Evolutionary conservation across 2,329 filamentous ascomycete species (phyloP), one percentile per base, ranked within the genome.

Genomic region (Colletotrichum lini): DNA sequence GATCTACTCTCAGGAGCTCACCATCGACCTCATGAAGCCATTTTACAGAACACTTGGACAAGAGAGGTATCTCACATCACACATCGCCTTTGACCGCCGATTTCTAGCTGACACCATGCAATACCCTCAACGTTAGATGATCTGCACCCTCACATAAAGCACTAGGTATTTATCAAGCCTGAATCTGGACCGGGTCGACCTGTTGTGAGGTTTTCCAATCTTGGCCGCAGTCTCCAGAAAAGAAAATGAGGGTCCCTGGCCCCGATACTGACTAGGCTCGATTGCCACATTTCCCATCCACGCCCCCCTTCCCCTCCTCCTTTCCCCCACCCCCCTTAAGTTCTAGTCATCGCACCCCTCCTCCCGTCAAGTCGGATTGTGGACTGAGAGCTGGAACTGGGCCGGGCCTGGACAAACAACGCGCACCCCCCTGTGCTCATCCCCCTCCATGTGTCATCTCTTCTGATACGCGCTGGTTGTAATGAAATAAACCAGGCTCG

Each of bases 391-490:
- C 57, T 47, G 26, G 18, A 44, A 61, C 58, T 61, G 45, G 26
- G 44, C 44, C 44, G 23, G 44, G 44, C 44, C 26, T 60, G 44
- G n/a, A 61, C 45, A 50, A 61, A 30, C 35, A 52, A 62, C 21
- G 30, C 35, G 42, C 56, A 60, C 47, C 47, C 53, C 69, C 64
- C 23, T 47, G 69, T 54, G 65, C 65, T 63, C 64, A 72, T 68
- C 69, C 58, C 54, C 56, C 52, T 62, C 58, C 50, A 68, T 59
- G 69, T 72, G 71, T 73, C 72, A 80, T 82, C 80, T 82, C 79
- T 80, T 82, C 81, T 83, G 82, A 84, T 82, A 84, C 82, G 82
- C 80, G 79, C 81, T 79, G 78, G 77, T 80, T 79, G 77, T 77
- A 83, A 82, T 82, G 76, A 82, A 82, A 84, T 83, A 82, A 81